phyloP scores from a whole-genome alignment of 1,284 basidiomycete species.

The Athelia psychrophila region DNA sequence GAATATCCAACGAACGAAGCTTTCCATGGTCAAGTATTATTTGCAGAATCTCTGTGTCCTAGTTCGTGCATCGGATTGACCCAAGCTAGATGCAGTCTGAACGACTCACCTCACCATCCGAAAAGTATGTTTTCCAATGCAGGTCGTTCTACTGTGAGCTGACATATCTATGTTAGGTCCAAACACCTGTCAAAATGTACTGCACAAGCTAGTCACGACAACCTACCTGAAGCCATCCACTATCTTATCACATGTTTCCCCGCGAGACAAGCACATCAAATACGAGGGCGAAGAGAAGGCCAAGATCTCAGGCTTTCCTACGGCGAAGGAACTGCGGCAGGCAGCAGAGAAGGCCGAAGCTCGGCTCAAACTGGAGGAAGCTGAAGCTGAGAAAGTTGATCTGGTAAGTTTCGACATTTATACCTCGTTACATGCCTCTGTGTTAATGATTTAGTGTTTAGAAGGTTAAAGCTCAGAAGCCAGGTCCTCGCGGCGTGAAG shows the following conservation, averaged over 20 bases:
- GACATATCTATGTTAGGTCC: slow-evolving; percentile 33
- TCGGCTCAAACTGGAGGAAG: slow-evolving; percentile 65
- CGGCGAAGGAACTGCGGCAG: slow-evolving; percentile 69
- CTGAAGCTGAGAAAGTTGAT: slow-evolving; percentile 67
- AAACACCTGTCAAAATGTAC: slow-evolving; percentile 50
- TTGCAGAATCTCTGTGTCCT: slow-evolving; percentile 73
- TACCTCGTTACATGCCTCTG: not conserved
- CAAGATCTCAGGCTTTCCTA: slow-evolving; percentile 71
- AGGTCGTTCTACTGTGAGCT: not conserved
- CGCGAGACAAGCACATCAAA: slow-evolving; percentile 69
- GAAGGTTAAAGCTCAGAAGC: slow-evolving; percentile 61
- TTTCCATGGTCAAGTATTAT: slow-evolving; percentile 49
- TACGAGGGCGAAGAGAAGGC: slow-evolving; percentile 74
- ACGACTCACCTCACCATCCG: slow-evolving; percentile 48
- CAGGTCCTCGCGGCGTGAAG: slow-evolving; percentile 46
- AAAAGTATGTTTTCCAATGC: slow-evolving; percentile 45
- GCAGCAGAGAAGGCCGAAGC: slow-evolving; percentile 62
- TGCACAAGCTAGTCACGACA: slow-evolving; percentile 63
- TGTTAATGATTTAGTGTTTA: slow-evolving; percentile 22
- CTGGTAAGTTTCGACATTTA: slow-evolving; percentile 46
- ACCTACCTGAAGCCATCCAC: slow-evolving; percentile 75
- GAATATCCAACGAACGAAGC: slow-evolving; percentile 1
- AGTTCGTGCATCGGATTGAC: slow-evolving; percentile 63
- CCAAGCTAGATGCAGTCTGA: slow-evolving; percentile 44
- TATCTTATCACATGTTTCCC: slow-evolving; percentile 67